Evolutionary conservation across 1,284 basidiomycete genomes (phyloP), one percentile per base, ranked within the genome.

Genomic region (Apiotrichum porosum): DNA sequence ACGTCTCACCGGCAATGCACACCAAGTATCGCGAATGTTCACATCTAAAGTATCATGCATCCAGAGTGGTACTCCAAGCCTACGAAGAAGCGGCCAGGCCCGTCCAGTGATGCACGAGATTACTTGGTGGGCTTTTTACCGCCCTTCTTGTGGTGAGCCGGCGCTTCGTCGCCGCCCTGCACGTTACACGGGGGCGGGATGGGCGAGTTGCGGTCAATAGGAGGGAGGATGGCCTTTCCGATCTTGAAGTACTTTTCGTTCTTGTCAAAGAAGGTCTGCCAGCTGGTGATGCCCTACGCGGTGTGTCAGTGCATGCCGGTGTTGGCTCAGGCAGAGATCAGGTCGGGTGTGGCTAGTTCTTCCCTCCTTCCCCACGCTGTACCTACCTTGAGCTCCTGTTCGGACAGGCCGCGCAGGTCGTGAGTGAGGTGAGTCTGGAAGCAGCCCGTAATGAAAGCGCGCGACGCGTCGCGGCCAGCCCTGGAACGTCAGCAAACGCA

Each of bases 391-490:
- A 86, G 68, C 69, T 97, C 86, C 51, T 77, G 72, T 47, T 85
- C 81, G 32, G 76, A 79, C 57, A 97, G 72, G 12, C 86, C 93
- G 52, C 92, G 82, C 50, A 86, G 75, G 74, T 97, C 92, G 74
- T 95, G 86, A 32, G 91, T 97, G 38, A 83, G 80, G 72, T 97
- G 92, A 8, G 69, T 72, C 63, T 83, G 78, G 77, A 97, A 95
- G 71, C 92, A 97, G 6, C 91, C 91, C 1, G 93, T 97, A 28
- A 82, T 87, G 72, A 88, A 97, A 0, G 91, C 86, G 58, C 92
- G 77, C 24, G 88, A 86, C 13, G 88, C 90, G 69, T 97, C 92
- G 47, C 79, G 74, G 9, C 92, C 92, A 47, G 88, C 83, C 77
- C 89, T 55, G 45, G 1, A 21, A 12, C n/a, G 39, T 40, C 18